Percentiles rank a stretch among this genome's conserved stretches.
Conservation (phyloP, 108 stramenopile species). For the Discostella stelligeroides region DNA sequence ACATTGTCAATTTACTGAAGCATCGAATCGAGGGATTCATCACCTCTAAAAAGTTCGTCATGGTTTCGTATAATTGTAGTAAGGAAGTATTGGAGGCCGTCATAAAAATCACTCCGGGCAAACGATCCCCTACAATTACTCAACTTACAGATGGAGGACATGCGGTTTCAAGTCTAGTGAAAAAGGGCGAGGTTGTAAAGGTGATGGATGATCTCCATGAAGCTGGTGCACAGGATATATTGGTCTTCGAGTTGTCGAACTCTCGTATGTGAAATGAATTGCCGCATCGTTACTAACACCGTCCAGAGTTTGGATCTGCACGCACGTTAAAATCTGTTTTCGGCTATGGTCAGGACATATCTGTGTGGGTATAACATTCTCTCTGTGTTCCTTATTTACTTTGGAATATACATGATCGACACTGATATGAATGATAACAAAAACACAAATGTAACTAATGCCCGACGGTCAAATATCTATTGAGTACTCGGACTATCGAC, state of each 20-base stretch:
- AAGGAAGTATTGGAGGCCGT: constrained; percentile 72
- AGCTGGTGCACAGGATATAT: constrained; percentile 94
- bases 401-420: no score
- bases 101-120: constrained; percentile 90
- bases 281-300: no score
- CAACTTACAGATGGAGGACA: constrained; percentile 80
- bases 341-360: no score
- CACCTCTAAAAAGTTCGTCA: constrained; percentile 92
- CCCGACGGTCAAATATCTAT: no score
- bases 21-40: constrained; percentile 95
- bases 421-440: no score
- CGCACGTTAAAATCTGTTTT: no score
- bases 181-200: constrained; percentile 76
- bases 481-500: no score
- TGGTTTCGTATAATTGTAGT: constrained; percentile 94
- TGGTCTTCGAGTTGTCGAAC: constrained; percentile 87
- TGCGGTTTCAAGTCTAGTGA: constrained; percentile 87
- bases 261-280: constrained; percentile 78
- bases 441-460: no score
- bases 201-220: constrained; percentile 94
- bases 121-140: constrained; percentile 93
- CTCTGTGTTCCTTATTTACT: no score
- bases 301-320: no score
- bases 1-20: constrained; percentile 84
- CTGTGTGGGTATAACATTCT: no score